Evolutionary conservation across 371 early-diverging fungal genomes (phyloP), one percentile per base, ranked within the genome.

Genomic region (Saksenaea vasiformis): DNA sequence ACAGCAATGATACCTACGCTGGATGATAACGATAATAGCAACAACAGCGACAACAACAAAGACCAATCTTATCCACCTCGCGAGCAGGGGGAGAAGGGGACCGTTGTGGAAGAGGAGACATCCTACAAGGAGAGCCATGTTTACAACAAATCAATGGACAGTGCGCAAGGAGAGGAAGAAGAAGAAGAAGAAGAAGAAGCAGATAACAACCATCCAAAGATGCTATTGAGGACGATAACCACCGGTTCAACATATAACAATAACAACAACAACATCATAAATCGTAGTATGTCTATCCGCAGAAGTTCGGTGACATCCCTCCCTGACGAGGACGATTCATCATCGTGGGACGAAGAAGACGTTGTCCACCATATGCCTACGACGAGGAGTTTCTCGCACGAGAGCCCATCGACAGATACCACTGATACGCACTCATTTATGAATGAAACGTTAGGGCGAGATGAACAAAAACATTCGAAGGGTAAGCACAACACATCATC

Each of bases 401-500:
- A 22, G 8, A 11, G 10, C 0, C 22, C 51, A 8, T 10, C 24
- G 7, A 47, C 22, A 22, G 22, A 39, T 41, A 47, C 38, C 57
- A 8, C 15, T 19, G 15, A 56, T 47, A 7, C 47, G 36, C 19
- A 43, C 47, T 11, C 43, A 24, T 22, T 53, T 53, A 31, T 47
- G 24, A 10, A 10, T 47, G 51, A 47, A 47, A 47, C 22, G 9
- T 11, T 47, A 19, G 51, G 22, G 19, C 22, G 4, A 22, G 51
- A n/a, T 11, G 58, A 37, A 34, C 34, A 55, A 9, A 57, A 43
- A 53, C 39, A 61, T 19, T 60, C 60, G 24, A 31, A n/a, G 1
- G 58, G 28, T 31, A 36, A 57, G 8, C 43, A 62, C 24, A 62
- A 36, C 35, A 57, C 58, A 11, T 66, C 56, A 34, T 67, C 67